A percentile compares a stretch with the other conserved stretches of the same genome.
phyloP scores from a whole-genome alignment of 306 rosid genomes.

The Malus fusca region DNA sequence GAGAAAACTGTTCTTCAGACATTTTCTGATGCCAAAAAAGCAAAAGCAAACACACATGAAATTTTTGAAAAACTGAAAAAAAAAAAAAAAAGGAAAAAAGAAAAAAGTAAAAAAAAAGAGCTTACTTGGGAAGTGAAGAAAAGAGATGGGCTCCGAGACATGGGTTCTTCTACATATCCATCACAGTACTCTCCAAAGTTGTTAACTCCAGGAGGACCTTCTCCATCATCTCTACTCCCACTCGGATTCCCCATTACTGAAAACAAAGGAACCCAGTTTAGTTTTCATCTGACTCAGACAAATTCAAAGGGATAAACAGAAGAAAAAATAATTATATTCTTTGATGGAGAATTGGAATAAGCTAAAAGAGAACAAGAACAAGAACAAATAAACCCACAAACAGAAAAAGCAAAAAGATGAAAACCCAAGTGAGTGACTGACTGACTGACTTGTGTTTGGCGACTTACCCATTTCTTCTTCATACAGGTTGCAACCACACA shows the following conservation, averaged over 20 bases:
- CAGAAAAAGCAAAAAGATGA: slow-evolving; percentile 4
- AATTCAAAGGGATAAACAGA: neutral
- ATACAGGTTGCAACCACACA: slow-evolving; percentile 31
- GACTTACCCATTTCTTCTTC: slow-evolving; percentile 41
- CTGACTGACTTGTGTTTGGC: slow-evolving; percentile 4
- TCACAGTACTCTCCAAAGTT: slow-evolving; percentile 18
- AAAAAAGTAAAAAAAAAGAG: neutral
- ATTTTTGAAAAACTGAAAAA: neutral
- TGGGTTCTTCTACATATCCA: slow-evolving; percentile 13
- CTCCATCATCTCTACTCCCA: slow-evolving; percentile 25
- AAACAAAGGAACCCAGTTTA: slow-evolving; percentile 7
- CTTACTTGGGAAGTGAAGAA: slow-evolving; percentile 20
- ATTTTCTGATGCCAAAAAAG: neutral
- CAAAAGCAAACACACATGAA: slow-evolving; percentile 1
- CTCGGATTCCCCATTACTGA: slow-evolving; percentile 32
- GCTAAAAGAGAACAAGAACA: slow-evolving; percentile 14
- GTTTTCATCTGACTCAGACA: neutral
- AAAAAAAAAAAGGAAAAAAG: neutral
- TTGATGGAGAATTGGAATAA: neutral
- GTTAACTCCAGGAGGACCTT: slow-evolving; percentile 25
- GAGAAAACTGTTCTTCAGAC: neutral
- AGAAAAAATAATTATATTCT: neutral
- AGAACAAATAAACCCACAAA: slow-evolving; percentile 21
- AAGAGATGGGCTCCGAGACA: slow-evolving; percentile 17
- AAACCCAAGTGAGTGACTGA: neutral